Conservation (phyloP, 2,329 filamentous ascomycete species). For the Fusarium sp. region DNA sequence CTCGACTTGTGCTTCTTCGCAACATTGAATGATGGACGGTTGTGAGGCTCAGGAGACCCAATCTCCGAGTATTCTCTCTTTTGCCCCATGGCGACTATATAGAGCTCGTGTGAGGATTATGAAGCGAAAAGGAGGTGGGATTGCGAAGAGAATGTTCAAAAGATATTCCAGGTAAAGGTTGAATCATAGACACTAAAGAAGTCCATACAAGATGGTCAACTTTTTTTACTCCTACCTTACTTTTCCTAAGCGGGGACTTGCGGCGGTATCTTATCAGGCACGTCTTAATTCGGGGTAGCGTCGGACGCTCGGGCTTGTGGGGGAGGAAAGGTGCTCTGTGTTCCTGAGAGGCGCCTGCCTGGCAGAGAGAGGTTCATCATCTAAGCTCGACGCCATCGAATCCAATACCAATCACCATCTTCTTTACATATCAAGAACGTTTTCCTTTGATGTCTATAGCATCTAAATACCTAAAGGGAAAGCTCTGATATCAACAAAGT, state of each 20-base stretch:
- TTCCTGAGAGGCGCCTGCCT: not conserved
- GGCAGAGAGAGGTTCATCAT: slow-evolving; percentile 18
- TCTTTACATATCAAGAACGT: not conserved
- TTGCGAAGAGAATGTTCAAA: not conserved
- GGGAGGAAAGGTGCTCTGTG: slow-evolving; percentile 22
- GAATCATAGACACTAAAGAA: not conserved
- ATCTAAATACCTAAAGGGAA: not conserved
- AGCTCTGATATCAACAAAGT: not conserved
- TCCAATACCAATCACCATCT: not conserved
- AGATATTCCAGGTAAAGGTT: not conserved
- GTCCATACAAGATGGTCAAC: slow-evolving; percentile 13
- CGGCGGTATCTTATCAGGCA: slow-evolving; percentile 42
- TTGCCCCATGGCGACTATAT: slow-evolving; percentile 41
- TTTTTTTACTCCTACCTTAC: slow-evolving; percentile 30
- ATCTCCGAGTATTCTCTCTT: slow-evolving; percentile 48
- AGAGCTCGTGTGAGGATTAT: too few relatives aligned
- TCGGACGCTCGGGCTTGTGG: slow-evolving; percentile 13
- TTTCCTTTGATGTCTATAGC: slow-evolving; percentile 18
- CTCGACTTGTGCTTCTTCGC: slow-evolving; percentile 51
- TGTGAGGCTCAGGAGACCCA: slow-evolving; percentile 39
- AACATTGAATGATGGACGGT: slow-evolving; percentile 27
- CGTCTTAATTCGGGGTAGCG: slow-evolving; percentile 31
- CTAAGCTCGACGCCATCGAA: slow-evolving; percentile 20
- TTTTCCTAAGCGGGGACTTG: slow-evolving; percentile 6
- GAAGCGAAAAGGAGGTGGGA: not conserved